A percentile compares a stretch with the other conserved stretches of the same genome.
Conservation (phyloP, 2,329 filamentous ascomycete genomes). For the Fusarium marasasianum region DNA sequence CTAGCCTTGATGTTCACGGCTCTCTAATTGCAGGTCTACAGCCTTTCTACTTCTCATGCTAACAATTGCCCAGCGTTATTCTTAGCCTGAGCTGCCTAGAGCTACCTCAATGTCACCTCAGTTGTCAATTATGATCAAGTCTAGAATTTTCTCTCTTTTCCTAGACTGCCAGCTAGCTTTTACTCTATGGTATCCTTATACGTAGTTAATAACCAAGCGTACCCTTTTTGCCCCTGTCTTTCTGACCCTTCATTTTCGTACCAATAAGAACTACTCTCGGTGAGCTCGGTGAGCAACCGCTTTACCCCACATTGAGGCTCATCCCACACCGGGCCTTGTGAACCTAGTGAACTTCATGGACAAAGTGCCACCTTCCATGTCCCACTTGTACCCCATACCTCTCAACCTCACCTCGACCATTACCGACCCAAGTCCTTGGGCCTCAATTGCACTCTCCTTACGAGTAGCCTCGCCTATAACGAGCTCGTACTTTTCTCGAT, state of each 20-base stretch:
- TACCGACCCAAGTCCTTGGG: constrained; percentile 1
- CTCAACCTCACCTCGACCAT: constrained; percentile 13
- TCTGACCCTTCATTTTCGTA: neutral
- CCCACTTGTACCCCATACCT: constrained; percentile 32
- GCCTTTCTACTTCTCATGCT: neutral
- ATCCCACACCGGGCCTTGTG: constrained; percentile 28
- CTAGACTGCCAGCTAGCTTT: neutral
- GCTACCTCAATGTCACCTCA: neutral
- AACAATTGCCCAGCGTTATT: neutral
- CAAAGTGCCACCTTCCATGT: constrained; percentile 33
- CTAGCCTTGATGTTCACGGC: neutral
- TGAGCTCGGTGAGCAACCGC: constrained; percentile 8
- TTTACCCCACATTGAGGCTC: constrained; percentile 38
- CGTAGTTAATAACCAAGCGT: neutral
- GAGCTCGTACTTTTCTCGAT: neutral
- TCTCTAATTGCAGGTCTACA: neutral
- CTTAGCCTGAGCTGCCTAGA: neutral
- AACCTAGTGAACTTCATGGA: constrained; percentile 22
- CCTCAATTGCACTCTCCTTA: neutral
- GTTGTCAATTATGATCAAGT: neutral
- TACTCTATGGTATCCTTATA: neutral
- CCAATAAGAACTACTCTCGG: constrained; percentile 2
- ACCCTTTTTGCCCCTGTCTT: neutral
- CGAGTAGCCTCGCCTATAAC: neutral
- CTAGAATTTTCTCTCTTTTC: neutral